Conservation (phyloP, 352 stramenopile genomes). For the Pythium apleroticum region DNA sequence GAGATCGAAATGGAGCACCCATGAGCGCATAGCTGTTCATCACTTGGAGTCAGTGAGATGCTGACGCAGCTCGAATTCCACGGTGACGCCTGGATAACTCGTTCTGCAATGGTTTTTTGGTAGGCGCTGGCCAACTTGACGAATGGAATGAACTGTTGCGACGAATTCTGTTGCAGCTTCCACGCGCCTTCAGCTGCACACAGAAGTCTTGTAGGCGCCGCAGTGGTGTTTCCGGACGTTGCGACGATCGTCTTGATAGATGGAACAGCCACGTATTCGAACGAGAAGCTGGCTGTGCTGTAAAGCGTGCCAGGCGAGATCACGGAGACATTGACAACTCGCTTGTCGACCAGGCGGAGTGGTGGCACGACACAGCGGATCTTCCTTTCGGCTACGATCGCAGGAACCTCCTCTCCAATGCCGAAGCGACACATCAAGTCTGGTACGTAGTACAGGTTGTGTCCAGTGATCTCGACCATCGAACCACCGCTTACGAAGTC, state of each 20-base stretch:
- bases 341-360: neutral
- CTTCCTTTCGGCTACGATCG: neutral
- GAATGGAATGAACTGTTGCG: constrained; percentile 3
- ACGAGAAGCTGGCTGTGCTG: constrained; percentile 12
- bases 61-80: constrained; percentile 23
- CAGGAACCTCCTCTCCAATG: neutral
- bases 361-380: constrained; percentile 21
- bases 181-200: constrained; percentile 8
- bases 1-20: constrained; percentile 15
- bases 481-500: constrained; percentile 22
- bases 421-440: constrained; percentile 17
- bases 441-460: constrained; percentile 18
- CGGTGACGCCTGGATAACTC: neutral
- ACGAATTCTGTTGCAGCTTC: neutral
- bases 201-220: neutral
- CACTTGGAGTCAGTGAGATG: neutral
- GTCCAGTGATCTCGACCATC: constrained; percentile 14
- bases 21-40: constrained; percentile 6
- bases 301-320: neutral
- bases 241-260: neutral
- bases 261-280: constrained; percentile 14
- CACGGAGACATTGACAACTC: constrained; percentile 23
- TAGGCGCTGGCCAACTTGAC: constrained; percentile 11
- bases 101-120: neutral
- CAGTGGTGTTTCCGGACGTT: neutral